These are phyloP conservation scores for Nakaseomyces bracarensis DNA, from an alignment of 1,139 yeast genomes.

Conservation along the genomic window DNA sequence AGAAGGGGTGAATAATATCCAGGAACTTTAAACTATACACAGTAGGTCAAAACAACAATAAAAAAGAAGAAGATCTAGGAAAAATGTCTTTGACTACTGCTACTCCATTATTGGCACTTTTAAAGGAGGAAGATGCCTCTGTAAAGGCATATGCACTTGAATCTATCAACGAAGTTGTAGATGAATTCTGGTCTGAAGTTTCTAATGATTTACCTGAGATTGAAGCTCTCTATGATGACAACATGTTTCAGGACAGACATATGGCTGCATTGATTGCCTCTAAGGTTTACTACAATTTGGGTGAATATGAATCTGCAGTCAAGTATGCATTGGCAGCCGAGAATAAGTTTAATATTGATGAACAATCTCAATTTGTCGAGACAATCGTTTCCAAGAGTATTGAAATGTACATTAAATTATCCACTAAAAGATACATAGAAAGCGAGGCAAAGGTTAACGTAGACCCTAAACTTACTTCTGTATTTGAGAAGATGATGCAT, in stretches of 20 bases:
- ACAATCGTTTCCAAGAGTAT: constrained; percentile 92
- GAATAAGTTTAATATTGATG: constrained; percentile 56
- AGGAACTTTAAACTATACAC: too few relatives aligned
- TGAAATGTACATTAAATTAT: constrained; percentile 62
- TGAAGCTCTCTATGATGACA: constrained; percentile 87
- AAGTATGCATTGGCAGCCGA: constrained; percentile 84
- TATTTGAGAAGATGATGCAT: constrained; percentile 80
- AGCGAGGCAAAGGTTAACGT: constrained; percentile 32
- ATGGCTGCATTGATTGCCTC: constrained; percentile 91
- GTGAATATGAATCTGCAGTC: constrained; percentile 88
- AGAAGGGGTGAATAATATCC: too few relatives aligned
- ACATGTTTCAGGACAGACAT: constrained; percentile 60
- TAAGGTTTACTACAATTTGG: constrained; percentile 89
- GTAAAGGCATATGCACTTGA: constrained; percentile 80
- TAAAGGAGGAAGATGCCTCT: constrained; percentile 69
- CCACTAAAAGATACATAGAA: constrained; percentile 48
- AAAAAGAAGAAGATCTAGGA: background rate
- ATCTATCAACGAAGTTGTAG: constrained; percentile 74
- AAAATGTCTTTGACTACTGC: constrained; percentile 64
- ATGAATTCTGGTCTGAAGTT: constrained; percentile 94
- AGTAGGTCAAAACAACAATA: background rate
- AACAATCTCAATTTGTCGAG: constrained; percentile 79
- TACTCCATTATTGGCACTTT: constrained; percentile 81
- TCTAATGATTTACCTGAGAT: constrained; percentile 80
- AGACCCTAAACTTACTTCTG: constrained; percentile 54